Conservation (phyloP, 2,329 filamentous ascomycete genomes). For the Colletotrichum trifolii region DNA sequence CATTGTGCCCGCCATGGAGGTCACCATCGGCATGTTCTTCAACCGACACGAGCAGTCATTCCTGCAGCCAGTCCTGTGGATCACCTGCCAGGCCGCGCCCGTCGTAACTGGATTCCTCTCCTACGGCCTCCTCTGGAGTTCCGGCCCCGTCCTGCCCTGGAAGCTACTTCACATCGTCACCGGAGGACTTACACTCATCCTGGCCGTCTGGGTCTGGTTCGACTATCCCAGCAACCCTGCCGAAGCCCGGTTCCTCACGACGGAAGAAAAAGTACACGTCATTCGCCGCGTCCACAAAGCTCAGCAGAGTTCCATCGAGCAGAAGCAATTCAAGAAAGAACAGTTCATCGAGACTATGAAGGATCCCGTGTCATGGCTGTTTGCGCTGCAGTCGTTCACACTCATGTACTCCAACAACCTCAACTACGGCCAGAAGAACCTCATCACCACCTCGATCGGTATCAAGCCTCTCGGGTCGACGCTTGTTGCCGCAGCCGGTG, state of each 20-base stretch:
- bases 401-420: constrained; percentile 53
- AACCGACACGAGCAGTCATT: constrained; percentile 47
- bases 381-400: constrained; percentile 45
- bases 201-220: constrained; percentile 49
- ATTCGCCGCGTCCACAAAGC: constrained; percentile 46
- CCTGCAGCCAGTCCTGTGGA: constrained; percentile 49
- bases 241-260: constrained; percentile 40
- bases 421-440: constrained; percentile 52
- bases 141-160: constrained; percentile 48
- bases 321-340: constrained; percentile 48
- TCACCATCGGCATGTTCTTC: constrained; percentile 54
- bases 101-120: constrained; percentile 52
- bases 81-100: constrained; percentile 46
- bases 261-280: constrained; percentile 35
- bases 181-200: constrained; percentile 47
- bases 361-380: constrained; percentile 47
- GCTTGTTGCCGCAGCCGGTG: constrained; percentile 50
- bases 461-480: constrained; percentile 51
- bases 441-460: constrained; percentile 48
- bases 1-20: constrained; percentile 53
- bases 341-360: constrained; percentile 44
- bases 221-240: constrained; percentile 41
- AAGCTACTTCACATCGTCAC: constrained; percentile 54
- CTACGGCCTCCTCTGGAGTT: constrained; percentile 52
- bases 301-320: constrained; percentile 50